Percentiles rank a stretch among this genome's conserved stretches.
These are phyloP conservation scores for Phragmites australis DNA, from an alignment of 176 grass and related monocot species.

Conservation along the genomic window DNA sequence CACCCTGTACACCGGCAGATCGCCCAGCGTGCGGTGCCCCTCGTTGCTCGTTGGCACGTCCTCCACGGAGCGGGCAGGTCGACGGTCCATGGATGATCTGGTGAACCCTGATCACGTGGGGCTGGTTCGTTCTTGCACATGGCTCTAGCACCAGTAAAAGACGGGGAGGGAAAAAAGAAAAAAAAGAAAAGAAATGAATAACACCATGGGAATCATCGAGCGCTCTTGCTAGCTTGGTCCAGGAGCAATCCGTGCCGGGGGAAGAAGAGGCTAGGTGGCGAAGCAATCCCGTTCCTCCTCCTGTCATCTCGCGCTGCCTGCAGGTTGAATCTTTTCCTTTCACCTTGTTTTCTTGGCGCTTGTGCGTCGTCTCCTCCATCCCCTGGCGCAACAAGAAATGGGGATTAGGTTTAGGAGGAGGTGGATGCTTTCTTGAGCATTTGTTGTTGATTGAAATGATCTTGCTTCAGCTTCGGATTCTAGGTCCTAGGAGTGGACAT, in stretches of 20 bases:
- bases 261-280: neutral
- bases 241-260: neutral
- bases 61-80: neutral
- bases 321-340: neutral
- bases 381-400: neutral
- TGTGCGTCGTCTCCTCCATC: too few relatives aligned
- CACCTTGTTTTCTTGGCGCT: too few relatives aligned
- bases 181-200: neutral
- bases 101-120: neutral
- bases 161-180: neutral
- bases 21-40: too few relatives aligned
- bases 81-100: neutral
- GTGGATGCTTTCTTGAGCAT: neutral
- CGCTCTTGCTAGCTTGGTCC: neutral
- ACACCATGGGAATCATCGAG: neutral
- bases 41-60: neutral
- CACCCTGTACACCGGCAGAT: neutral
- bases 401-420: neutral
- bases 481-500: neutral
- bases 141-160: neutral
- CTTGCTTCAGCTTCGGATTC: neutral
- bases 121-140: neutral
- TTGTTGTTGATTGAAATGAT: neutral
- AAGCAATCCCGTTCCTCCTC: neutral
- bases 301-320: neutral